Conservation (phyloP, 164 flowering plant genomes). For the Magnolia officinalis region DNA sequence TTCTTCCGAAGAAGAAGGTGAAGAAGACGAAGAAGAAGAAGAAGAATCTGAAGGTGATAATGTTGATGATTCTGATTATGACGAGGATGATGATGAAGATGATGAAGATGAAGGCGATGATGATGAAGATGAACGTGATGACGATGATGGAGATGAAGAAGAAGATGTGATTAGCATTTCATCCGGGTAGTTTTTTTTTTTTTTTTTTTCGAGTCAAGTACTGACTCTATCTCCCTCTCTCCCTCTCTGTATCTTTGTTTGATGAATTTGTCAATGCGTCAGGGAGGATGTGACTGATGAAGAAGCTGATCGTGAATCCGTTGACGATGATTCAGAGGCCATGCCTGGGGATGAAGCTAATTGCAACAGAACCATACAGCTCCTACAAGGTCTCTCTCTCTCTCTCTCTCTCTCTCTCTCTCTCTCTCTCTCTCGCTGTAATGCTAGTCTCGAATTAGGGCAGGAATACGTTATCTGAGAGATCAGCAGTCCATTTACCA, state of each 20-base stretch:
- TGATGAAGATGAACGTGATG: background rate
- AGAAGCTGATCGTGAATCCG: conserved; percentile 1
- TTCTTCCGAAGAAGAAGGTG: conserved; percentile 1
- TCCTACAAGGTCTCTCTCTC: conserved; percentile 6
- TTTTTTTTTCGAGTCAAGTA: background rate
- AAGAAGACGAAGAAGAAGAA: background rate
- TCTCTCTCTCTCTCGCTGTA: background rate
- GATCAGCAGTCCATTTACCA: background rate
- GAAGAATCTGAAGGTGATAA: background rate
- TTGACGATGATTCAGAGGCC: conserved; percentile 9
- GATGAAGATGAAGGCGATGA: background rate
- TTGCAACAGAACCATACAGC: conserved; percentile 7
- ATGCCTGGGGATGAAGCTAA: background rate
- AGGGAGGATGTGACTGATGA: conserved; percentile 3
- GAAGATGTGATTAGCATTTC: conserved; percentile 1
- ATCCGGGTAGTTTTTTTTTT: background rate
- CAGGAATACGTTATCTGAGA: background rate
- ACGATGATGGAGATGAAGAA: background rate
- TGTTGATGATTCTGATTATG: background rate
- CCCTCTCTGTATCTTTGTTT: background rate
- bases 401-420: background rate
- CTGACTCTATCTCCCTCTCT: background rate
- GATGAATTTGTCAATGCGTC: background rate
- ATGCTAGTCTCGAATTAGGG: background rate
- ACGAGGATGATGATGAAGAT: background rate